These are phyloP conservation scores for Pyrenochaeta sp. DNA, from an alignment of 2,329 filamentous ascomycete genomes.

Conservation along the genomic window DNA sequence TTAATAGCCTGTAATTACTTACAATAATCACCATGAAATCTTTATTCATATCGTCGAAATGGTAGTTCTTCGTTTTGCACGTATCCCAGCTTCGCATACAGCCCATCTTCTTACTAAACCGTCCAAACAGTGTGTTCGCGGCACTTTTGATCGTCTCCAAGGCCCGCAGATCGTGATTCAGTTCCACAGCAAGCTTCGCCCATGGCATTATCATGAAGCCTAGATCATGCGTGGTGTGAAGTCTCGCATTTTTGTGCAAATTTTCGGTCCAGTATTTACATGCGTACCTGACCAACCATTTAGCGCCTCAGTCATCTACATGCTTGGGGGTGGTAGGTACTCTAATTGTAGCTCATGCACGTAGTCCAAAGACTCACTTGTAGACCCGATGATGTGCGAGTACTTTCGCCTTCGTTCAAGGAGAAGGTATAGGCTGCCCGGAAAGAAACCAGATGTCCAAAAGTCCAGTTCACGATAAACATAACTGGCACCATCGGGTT, in stretches of 20 bases:
- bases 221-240: constrained; percentile 51
- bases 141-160: constrained; percentile 42
- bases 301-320: neutral
- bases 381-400: constrained; percentile 7
- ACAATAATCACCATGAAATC: constrained; percentile 54
- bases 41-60: constrained; percentile 40
- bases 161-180: constrained; percentile 47
- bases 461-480: constrained; percentile 53
- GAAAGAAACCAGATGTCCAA: constrained; percentile 60
- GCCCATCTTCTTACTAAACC: constrained; percentile 39
- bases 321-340: neutral
- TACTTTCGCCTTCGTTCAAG: constrained; percentile 41
- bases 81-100: constrained; percentile 55
- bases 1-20: constrained; percentile 7
- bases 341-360: neutral
- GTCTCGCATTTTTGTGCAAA: constrained; percentile 46
- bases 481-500: constrained; percentile 48
- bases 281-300: constrained; percentile 21
- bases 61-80: constrained; percentile 50
- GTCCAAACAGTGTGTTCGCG: constrained; percentile 45
- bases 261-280: constrained; percentile 55
- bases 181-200: constrained; percentile 48
- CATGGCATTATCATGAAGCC: constrained; percentile 55
- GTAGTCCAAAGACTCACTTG: neutral
- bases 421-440: constrained; percentile 53